phyloP scores from a whole-genome alignment of 208 protist species.

The Wallacemonas rigidus region DNA sequence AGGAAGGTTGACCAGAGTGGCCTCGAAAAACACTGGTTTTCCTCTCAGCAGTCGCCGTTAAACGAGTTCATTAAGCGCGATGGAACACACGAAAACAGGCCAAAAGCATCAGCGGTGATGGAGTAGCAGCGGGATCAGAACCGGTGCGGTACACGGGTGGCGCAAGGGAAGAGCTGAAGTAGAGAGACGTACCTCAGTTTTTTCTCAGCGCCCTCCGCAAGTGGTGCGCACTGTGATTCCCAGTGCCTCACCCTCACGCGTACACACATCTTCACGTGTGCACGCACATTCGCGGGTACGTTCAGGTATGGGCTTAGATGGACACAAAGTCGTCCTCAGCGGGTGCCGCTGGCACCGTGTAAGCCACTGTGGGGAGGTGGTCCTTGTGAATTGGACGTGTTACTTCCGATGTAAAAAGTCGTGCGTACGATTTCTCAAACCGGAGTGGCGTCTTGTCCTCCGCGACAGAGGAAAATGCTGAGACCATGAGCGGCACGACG shows the following conservation, averaged over 20 bases:
- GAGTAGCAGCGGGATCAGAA: neutral
- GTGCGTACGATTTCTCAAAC: conserved; percentile 87
- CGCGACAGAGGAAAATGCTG: conserved; percentile 72
- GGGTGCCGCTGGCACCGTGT: conserved; percentile 40
- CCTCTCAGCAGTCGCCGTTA: neutral
- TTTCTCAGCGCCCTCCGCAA: too few relatives aligned
- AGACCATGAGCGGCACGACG: conserved; percentile 84
- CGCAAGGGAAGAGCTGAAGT: too few relatives aligned
- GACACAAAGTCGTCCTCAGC: conserved; percentile 46
- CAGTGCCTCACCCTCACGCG: too few relatives aligned
- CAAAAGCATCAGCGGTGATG: neutral
- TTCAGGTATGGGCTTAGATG: conserved; percentile 26
- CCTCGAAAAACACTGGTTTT: too few relatives aligned
- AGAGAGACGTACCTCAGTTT: too few relatives aligned
- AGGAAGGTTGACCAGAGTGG: too few relatives aligned
- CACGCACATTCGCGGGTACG: too few relatives aligned
- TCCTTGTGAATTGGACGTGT: conserved; percentile 58
- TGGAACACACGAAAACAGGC: neutral
- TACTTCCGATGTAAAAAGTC: conserved; percentile 83
- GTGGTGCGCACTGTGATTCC: too few relatives aligned
- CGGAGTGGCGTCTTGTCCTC: conserved; percentile 83
- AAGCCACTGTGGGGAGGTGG: conserved; percentile 74
- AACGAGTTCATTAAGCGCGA: conserved; percentile 5
- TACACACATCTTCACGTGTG: too few relatives aligned
- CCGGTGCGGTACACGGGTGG: neutral